These are phyloP conservation scores for Aureobasidium uvarum DNA, from an alignment of 2,329 filamentous ascomycete species.

Conservation along the genomic window DNA sequence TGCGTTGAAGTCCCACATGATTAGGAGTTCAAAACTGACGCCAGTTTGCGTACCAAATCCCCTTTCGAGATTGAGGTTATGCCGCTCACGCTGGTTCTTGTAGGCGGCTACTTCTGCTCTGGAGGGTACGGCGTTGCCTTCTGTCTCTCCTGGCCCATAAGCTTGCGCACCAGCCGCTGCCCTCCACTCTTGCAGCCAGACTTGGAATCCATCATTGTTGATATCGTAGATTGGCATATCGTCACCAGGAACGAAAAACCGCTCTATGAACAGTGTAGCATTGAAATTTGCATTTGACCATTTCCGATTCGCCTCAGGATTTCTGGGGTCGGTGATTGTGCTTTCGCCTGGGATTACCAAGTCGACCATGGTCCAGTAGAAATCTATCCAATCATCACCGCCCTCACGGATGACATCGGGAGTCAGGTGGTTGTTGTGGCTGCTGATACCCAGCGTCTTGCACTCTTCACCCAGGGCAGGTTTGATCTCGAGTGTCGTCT, in stretches of 20 bases:
- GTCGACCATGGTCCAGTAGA: background rate
- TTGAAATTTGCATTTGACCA: background rate
- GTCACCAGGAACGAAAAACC: background rate
- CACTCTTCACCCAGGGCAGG: background rate
- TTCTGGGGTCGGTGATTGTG: background rate
- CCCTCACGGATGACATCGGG: background rate
- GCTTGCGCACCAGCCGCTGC: too few relatives aligned
- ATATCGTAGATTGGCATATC: background rate
- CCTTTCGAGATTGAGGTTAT: background rate
- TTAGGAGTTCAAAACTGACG: background rate
- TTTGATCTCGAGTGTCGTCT: background rate
- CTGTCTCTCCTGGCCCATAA: background rate
- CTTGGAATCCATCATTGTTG: background rate
- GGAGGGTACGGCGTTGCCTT: background rate
- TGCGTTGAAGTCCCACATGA: slow-evolving; percentile 12
- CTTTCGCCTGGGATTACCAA: background rate
- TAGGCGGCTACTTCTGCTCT: background rate
- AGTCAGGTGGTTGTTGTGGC: background rate
- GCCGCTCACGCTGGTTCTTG: background rate
- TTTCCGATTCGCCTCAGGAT: background rate
- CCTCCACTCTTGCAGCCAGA: background rate
- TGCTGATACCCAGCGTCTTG: background rate
- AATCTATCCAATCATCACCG: background rate
- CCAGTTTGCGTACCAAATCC: background rate
- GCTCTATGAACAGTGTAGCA: background rate